Evolutionary conservation across 1,284 basidiomycete species (phyloP).

Genomic region (Porodaedalea pini): DNA sequence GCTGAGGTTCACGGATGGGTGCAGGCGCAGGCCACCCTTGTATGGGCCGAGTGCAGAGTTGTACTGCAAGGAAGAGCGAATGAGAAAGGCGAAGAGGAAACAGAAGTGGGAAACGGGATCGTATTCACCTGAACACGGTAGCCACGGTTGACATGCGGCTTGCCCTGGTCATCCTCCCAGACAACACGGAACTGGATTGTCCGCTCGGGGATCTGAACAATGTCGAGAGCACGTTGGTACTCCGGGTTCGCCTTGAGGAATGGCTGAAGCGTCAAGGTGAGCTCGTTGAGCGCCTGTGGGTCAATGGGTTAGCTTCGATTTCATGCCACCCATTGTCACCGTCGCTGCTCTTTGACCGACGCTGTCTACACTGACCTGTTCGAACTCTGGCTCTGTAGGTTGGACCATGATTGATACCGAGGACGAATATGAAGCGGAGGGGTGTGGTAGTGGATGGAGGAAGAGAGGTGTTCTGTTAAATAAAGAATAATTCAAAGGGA

Average conservation of each 20-base stretch:
- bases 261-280: constrained; percentile 59
- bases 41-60: constrained; percentile 82
- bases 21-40: constrained; percentile 80
- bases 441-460: neutral
- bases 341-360: neutral
- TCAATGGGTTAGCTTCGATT: constrained; percentile 3
- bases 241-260: constrained; percentile 70
- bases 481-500: neutral
- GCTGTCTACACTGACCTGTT: constrained; percentile 38
- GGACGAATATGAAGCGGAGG: neutral
- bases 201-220: constrained; percentile 74
- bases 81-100: neutral
- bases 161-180: constrained; percentile 75
- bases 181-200: constrained; percentile 76
- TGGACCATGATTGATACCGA: constrained; percentile 23
- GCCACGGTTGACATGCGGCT: constrained; percentile 70
- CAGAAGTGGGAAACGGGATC: constrained; percentile 44
- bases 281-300: constrained; percentile 59
- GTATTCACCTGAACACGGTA: constrained; percentile 66
- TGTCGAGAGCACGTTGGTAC: constrained; percentile 69
- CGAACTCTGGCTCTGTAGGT: constrained; percentile 51
- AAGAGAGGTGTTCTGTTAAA: no score
- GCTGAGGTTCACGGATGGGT: constrained; percentile 79
- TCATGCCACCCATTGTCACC: neutral
- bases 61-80: constrained; percentile 43